Base-by-base conservation (phyloP, 2,329 filamentous ascomycete species). In the Fusarium penzigii region DNA sequence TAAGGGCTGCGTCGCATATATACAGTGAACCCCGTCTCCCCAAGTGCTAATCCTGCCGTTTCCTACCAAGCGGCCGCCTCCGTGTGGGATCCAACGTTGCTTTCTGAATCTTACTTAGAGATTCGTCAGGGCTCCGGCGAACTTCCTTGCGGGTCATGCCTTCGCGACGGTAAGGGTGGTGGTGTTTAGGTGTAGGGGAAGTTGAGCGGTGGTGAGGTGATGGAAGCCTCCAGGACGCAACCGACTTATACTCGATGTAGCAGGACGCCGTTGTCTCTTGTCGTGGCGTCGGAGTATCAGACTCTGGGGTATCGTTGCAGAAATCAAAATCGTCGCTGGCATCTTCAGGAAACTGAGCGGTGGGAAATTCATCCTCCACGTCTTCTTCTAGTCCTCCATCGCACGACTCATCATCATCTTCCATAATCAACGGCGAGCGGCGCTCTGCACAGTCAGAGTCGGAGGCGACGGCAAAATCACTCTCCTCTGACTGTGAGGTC, bases 41-140 rank as follows among this genome's bases (percentile, higher is more conserved):
- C 61, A 61, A 53, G 36, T 66, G 65, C 71, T 76, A 76, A 64
- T 70, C 70, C 64, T 69, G 48, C 63, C 71, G 70, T 61, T 71
- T 75, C 57, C 72, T 72, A 53, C 68, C 68, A 57, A 69, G 75
- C 1, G 71, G 68, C 64, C 75, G 74, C 53, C 69, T 72, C 62
- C 76, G 71, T 47, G 63, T 57, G 25, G 68, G 57, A 55, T 79
- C 77, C 50, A 72, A 65, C 52, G 68, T 65, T 48, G 73, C 64
- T 63, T 82, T 82, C 55, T 77, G 77, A 58, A 82, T 73, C 56
- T 75, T 77, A 49, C 76, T 75, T 39, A 73, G 55, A 50, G 70
- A 65, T 63, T 77, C 73, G 44, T 78, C 78, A 32, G 75, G 78
- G 68, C 75, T 77, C 57, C 76, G 74, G 60, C 76, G 70, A 52